Evolutionary conservation across 345 rosid species (phyloP).

Genomic region (Linum tenue): DNA sequence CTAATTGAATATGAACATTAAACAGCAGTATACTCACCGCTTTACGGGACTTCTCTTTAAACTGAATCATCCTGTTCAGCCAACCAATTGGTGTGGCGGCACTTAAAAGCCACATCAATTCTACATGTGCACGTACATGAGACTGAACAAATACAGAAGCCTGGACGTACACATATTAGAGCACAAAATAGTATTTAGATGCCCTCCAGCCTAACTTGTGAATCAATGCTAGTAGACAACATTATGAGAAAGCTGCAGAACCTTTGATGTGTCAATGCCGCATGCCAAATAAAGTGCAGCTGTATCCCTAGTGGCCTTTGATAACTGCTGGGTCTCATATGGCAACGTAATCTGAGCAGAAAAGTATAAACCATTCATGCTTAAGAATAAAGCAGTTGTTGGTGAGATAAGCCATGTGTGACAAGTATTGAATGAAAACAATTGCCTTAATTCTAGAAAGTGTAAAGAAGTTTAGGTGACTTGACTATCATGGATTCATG

Average conservation of each 20-base stretch:
- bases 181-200: constrained; percentile 1
- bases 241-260: constrained; percentile 11
- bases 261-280: constrained; percentile 77
- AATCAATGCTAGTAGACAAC: neutral
- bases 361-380: neutral
- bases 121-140: constrained; percentile 69
- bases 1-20: constrained; percentile 6
- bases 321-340: constrained; percentile 54
- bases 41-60: constrained; percentile 88
- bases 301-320: constrained; percentile 68
- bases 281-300: constrained; percentile 91
- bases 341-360: constrained; percentile 58
- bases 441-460: neutral
- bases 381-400: constrained; percentile 1
- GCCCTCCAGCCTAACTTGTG: neutral
- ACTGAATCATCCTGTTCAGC: constrained; percentile 83
- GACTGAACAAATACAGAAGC: constrained; percentile 94
- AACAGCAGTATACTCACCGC: constrained; percentile 42
- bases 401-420: neutral
- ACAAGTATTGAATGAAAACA: neutral
- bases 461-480: neutral
- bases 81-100: constrained; percentile 83
- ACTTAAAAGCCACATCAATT: constrained; percentile 76
- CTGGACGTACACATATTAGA: constrained; percentile 30
- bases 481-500: neutral